These are phyloP conservation scores for Termitomyces titanicus DNA, from an alignment of 768 basidiomycete species.

Conservation along the genomic window DNA sequence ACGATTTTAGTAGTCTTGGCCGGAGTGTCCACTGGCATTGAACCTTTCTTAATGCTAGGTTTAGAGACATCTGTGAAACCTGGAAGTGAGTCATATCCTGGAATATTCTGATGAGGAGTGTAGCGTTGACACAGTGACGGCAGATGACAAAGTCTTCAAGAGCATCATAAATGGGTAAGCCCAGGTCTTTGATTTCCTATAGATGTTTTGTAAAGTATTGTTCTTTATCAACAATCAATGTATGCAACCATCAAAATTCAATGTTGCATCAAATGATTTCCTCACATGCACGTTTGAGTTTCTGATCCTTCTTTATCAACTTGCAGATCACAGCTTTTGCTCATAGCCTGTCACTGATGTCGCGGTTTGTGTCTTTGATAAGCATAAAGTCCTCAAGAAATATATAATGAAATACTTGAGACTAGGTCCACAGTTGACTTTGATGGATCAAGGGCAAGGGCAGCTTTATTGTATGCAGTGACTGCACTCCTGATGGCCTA, in stretches of 20 bases:
- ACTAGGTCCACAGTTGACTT: conserved; percentile 20
- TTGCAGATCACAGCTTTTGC: conserved; percentile 17
- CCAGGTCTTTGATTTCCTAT: background rate
- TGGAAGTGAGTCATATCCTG: background rate
- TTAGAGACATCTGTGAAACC: background rate
- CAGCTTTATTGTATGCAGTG: conserved; percentile 25
- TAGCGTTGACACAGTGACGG: background rate
- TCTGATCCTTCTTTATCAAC: conserved; percentile 16
- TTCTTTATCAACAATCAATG: conserved; percentile 19
- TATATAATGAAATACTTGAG: conserved; percentile 19
- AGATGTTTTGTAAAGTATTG: background rate
- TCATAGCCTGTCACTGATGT: conserved; percentile 24
- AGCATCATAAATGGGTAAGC: background rate
- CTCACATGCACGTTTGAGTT: background rate
- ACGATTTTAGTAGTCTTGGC: too few relatives aligned
- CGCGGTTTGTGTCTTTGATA: conserved; percentile 20
- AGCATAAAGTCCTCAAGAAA: conserved; percentile 28
- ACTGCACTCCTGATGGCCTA: conserved; percentile 27
- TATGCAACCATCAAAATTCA: conserved; percentile 22
- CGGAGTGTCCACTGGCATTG: background rate
- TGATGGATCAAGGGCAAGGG: conserved; percentile 14
- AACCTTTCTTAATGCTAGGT: background rate
- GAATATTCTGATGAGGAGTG: background rate
- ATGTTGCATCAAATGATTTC: conserved; percentile 8
- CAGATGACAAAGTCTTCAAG: background rate